Evolutionary conservation across 768 basidiomycete species (phyloP), one percentile per base, ranked within the genome.

Genomic region (Mycena chlorophos): DNA sequence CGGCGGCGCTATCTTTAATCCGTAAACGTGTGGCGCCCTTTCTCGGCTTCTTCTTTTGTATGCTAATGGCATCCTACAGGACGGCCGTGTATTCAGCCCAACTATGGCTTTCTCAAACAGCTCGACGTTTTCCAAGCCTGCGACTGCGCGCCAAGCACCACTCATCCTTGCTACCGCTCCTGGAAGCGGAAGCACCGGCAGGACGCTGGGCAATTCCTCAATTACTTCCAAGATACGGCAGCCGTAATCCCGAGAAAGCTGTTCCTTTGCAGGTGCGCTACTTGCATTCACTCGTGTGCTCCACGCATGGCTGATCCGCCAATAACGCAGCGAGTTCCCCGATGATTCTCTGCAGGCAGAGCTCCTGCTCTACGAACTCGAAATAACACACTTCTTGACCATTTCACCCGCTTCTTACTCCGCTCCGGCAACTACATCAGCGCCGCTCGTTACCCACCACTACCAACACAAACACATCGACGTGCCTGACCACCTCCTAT

Each of bases 71-170:
- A 20, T 25, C 43, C 14, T 13, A 5, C 64, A 77, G 77, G 58
- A 39, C 72, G 79, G 28, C 74, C 74, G 2, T 67, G 71, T 29
- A 68, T 75, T 3, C 75, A 75, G 52, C 78, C 78, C 1, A 80
- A 81, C 61, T 78, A 77, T 55, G 78, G 78, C 1, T 87, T 87
- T 63, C 65, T 83, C 64, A 84, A 75, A 57, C 85, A 87, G 56
- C 74, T 87, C 20, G 73, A 83, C 34, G 69, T 73, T 1, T 87
- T 85, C 57, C 72, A 69, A 25, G 74, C 78, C 12, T 85, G 84
- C 58, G 68, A 72, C 37, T 84, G 78, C 62, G 67, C 71, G 20
- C 78, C 81, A 0, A 73, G 71, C 1, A 71, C 71, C 23, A 64
- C 68, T 0, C 74, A 82, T 55, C 52, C 71, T 2, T 71, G 70